These are phyloP conservation scores for Ophiosphaerella herpotricha DNA, from an alignment of 2,329 filamentous ascomycete species.

Conservation along the genomic window DNA sequence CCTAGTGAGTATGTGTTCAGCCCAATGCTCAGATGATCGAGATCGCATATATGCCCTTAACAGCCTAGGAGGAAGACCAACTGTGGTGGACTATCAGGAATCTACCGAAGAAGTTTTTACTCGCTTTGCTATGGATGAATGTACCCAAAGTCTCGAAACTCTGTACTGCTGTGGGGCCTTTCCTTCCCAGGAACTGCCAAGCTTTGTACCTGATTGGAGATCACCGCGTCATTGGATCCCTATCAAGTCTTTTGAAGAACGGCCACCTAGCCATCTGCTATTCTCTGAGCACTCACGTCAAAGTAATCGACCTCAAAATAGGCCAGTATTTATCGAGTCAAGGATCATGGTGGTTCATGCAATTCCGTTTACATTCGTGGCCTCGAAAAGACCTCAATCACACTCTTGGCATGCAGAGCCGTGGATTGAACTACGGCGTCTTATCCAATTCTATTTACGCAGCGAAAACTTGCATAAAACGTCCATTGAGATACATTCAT, in stretches of 20 bases:
- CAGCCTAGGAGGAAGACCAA: background rate
- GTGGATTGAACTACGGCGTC: background rate
- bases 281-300: background rate
- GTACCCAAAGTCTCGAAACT: slow-evolving; percentile 1
- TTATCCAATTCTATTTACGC: background rate
- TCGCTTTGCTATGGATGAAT: background rate
- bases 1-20: slow-evolving; percentile 1
- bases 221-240: slow-evolving; percentile 2
- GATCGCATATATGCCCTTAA: slow-evolving; percentile 2
- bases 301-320: background rate
- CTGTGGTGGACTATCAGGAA: background rate
- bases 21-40: slow-evolving; percentile 2
- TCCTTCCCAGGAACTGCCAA: slow-evolving; percentile 1
- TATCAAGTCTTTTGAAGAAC: slow-evolving; percentile 1
- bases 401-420: background rate
- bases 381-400: background rate
- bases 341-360: slow-evolving; percentile 1
- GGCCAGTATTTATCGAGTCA: background rate
- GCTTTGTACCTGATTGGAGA: slow-evolving; percentile 3
- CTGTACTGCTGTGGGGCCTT: slow-evolving; percentile 2
- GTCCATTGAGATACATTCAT: background rate
- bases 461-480: background rate
- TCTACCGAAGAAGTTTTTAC: slow-evolving; percentile 1
- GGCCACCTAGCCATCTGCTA: slow-evolving; percentile 1
- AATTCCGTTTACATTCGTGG: background rate